Conservation (phyloP, 179 eudicot genomes). For the Camellia oleifera region DNA sequence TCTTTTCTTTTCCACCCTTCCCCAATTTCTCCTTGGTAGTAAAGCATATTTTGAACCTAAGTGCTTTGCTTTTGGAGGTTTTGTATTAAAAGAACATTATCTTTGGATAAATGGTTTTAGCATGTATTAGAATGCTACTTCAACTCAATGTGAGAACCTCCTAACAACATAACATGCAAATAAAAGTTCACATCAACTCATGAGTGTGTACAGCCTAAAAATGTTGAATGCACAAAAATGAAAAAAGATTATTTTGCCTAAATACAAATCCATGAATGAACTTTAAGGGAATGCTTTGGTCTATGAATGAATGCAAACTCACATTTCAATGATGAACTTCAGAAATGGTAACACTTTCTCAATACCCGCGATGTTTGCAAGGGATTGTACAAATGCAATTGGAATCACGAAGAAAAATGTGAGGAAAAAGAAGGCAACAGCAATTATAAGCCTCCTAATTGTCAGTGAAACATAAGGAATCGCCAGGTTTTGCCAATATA, state of each 20-base stretch:
- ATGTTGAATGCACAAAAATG: constrained; percentile 1
- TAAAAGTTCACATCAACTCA: neutral
- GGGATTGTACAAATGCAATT: constrained; percentile 73
- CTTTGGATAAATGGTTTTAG: constrained; percentile 1
- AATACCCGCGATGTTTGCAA: constrained; percentile 86
- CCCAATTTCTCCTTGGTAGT: neutral
- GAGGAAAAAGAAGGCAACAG: constrained; percentile 87
- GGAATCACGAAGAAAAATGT: constrained; percentile 95
- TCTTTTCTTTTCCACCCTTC: neutral
- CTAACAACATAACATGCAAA: neutral
- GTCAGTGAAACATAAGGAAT: constrained; percentile 81
- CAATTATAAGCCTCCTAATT: constrained; percentile 64
- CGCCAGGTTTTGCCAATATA: constrained; percentile 70
- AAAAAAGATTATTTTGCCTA: neutral
- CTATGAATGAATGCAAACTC: constrained; percentile 34
- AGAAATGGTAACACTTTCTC: constrained; percentile 59
- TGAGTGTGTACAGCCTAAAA: neutral
- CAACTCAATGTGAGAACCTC: neutral
- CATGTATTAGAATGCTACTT: neutral
- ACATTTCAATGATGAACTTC: constrained; percentile 61
- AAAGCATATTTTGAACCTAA: neutral
- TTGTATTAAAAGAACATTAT: neutral
- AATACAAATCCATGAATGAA: neutral
- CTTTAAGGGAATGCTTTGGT: neutral
- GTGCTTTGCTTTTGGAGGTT: neutral